Evolutionary conservation across 345 rosid species (phyloP).

Genomic region (Aquilaria sinensis): DNA sequence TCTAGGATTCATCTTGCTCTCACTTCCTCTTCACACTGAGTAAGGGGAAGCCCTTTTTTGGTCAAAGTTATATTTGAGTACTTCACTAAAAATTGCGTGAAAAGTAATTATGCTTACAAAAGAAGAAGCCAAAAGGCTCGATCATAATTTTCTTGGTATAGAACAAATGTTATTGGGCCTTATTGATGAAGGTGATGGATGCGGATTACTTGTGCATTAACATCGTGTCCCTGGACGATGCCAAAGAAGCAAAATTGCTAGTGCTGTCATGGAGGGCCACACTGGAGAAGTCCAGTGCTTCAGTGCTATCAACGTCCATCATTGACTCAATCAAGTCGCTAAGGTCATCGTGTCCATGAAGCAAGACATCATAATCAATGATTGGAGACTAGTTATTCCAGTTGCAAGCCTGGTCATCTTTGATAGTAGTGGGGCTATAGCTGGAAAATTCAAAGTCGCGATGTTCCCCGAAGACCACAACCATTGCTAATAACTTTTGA

Average conservation of each 20-base stretch:
- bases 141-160: conserved; percentile 96
- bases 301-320: conserved; percentile 34
- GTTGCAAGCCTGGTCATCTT: conserved; percentile 27
- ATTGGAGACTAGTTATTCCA: conserved; percentile 67
- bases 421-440: conserved; percentile 31
- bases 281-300: conserved; percentile 1
- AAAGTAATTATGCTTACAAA: conserved; percentile 96
- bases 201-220: conserved; percentile 26
- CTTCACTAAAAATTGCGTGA: conserved; percentile 83
- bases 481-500: conserved; percentile 30
- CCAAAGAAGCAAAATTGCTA: conserved; percentile 30
- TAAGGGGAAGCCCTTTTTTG: conserved; percentile 39
- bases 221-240: conserved; percentile 14
- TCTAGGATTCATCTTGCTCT: conserved; percentile 37
- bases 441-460: conserved; percentile 39
- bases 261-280: conserved; percentile 5
- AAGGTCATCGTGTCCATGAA: conserved; percentile 39
- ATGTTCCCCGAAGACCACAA: conserved; percentile 41
- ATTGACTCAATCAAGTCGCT: conserved; percentile 64
- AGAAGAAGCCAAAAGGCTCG: conserved; percentile 93
- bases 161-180: conserved; percentile 89
- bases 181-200: conserved; percentile 88
- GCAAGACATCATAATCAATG: conserved; percentile 64
- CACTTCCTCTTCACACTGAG: conserved; percentile 31
- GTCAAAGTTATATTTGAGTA: conserved; percentile 88